Conservation (phyloP, 352 stramenopile genomes). For the Globisporangium lucens region DNA sequence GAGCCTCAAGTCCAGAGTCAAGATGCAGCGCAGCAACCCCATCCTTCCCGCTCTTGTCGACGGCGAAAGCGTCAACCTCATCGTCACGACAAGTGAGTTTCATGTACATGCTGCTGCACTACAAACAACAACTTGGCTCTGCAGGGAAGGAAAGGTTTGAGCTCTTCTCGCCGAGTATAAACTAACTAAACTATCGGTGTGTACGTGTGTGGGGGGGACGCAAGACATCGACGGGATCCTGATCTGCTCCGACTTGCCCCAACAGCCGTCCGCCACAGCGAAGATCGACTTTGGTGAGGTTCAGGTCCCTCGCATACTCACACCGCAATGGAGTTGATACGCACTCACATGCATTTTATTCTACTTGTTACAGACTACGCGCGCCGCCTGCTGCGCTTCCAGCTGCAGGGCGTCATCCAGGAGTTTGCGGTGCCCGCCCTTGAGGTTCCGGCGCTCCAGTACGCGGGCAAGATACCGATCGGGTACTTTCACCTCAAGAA, state of each 20-base stretch:
- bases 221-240: conserved; percentile 38
- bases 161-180: background rate
- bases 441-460: conserved; percentile 28
- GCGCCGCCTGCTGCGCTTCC: conserved; percentile 46
- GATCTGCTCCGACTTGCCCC: conserved; percentile 31
- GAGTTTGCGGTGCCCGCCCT: conserved; percentile 22
- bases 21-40: conserved; percentile 44
- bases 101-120: background rate
- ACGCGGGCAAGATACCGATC: conserved; percentile 22
- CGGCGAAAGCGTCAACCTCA: conserved; percentile 28
- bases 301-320: background rate
- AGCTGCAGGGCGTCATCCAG: conserved; percentile 37
- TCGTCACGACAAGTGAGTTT: conserved; percentile 36
- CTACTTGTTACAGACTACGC: conserved; percentile 38
- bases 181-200: background rate
- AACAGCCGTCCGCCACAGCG: background rate
- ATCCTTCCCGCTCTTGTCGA: conserved; percentile 33
- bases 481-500: conserved; percentile 42
- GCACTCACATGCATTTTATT: too few species aligned
- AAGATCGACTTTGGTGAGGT: conserved; percentile 38
- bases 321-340: too few species aligned
- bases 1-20: conserved; percentile 20
- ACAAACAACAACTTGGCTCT: background rate
- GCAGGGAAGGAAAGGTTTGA: background rate
- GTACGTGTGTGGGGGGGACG: background rate